Percentiles rank a stretch among this genome's conserved stretches.
Evolutionary conservation across 192 early-diverging fungal species (phyloP).

Genomic region (Phlyctochytrium arcticum): DNA sequence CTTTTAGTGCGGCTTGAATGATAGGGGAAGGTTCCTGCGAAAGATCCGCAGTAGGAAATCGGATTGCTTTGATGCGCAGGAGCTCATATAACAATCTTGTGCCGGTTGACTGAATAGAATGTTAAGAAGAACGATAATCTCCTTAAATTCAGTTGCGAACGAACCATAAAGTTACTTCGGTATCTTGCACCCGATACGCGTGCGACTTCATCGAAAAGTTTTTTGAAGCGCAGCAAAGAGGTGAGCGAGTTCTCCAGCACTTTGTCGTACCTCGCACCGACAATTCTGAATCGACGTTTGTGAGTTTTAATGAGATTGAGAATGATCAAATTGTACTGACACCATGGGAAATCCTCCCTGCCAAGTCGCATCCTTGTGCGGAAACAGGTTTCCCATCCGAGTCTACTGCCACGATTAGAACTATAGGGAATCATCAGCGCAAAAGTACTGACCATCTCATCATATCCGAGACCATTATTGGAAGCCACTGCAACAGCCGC

Average conservation of each 20-base stretch:
- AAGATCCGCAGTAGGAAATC: no score
- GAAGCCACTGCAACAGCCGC: background rate
- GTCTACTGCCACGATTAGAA: background rate
- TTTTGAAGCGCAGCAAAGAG: conserved; percentile 10
- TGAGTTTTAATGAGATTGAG: background rate
- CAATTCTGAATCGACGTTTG: no score
- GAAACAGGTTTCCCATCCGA: conserved; percentile 9
- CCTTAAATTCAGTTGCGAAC: background rate
- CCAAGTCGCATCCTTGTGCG: conserved; percentile 10
- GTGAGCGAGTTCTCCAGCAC: conserved; percentile 2
- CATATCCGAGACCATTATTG: conserved; percentile 1
- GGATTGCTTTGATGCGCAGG: no score
- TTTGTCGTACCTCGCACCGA: background rate
- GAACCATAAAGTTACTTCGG: conserved; percentile 19
- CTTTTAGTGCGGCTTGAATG: background rate
- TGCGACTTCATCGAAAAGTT: conserved; percentile 11
- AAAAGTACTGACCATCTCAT: conserved; percentile 6
- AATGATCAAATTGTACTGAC: background rate
- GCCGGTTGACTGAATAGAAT: background rate
- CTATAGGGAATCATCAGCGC: background rate
- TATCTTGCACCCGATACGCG: conserved; percentile 1
- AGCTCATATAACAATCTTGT: conserved; percentile 10
- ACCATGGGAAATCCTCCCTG: background rate
- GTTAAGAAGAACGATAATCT: no score
- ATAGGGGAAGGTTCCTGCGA: background rate